Percentiles rank a stretch among this genome's conserved stretches.
These are phyloP conservation scores for Nannizzia gypsea DNA, from an alignment of 2,329 filamentous ascomycete genomes.

Conservation along the genomic window DNA sequence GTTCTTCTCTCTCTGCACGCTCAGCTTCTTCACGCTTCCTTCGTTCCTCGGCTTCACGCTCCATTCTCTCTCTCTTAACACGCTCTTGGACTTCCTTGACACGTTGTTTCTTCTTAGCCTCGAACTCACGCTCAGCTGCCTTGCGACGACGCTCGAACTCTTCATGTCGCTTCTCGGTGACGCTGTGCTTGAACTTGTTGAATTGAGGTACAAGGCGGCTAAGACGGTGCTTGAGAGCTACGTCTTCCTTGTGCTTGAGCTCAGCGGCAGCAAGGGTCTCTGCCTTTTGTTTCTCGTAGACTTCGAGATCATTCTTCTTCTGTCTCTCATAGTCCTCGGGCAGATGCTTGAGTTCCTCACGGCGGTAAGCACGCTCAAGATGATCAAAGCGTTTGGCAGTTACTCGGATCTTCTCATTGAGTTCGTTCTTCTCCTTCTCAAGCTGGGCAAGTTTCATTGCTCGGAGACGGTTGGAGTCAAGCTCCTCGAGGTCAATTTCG, in stretches of 20 bases:
- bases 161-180: constrained; percentile 78
- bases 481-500: constrained; percentile 60
- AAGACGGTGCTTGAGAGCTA: constrained; percentile 88
- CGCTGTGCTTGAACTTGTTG: constrained; percentile 66
- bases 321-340: constrained; percentile 74
- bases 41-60: constrained; percentile 73
- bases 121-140: constrained; percentile 81
- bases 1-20: constrained; percentile 65
- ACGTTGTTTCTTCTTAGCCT: constrained; percentile 78
- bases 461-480: constrained; percentile 82
- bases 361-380: constrained; percentile 88
- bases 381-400: constrained; percentile 95
- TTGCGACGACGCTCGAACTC: constrained; percentile 93
- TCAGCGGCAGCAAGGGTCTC: constrained; percentile 71
- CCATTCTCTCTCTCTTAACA: constrained; percentile 68
- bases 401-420: constrained; percentile 79
- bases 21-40: constrained; percentile 74
- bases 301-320: constrained; percentile 61
- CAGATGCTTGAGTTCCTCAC: constrained; percentile 89
- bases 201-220: constrained; percentile 73
- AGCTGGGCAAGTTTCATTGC: constrained; percentile 90
- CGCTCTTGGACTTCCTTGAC: constrained; percentile 81
- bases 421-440: constrained; percentile 94
- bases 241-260: constrained; percentile 79
- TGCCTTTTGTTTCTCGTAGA: constrained; percentile 67